Evolutionary conservation across 2,329 filamentous ascomycete genomes (phyloP), one percentile per base, ranked within the genome.

Genomic region (Fusarium keratoplasticum): DNA sequence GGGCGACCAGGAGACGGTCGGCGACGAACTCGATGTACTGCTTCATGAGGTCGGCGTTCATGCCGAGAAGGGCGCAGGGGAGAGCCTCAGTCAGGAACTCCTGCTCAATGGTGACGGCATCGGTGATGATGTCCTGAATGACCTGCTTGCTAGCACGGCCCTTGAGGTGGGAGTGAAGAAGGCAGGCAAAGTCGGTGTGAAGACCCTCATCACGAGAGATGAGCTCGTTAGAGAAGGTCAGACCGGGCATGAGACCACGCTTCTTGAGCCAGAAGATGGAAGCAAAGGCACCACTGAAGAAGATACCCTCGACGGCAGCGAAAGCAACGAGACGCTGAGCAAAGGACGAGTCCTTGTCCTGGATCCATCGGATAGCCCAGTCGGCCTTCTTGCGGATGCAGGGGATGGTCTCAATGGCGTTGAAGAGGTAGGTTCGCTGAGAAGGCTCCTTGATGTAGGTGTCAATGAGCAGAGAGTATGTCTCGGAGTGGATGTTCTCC

Each of bases 231-330:
- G 96, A 98, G 89, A 99, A 99, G 78, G 96, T 98, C 73, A 99
- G 90, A 79, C 96, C 96, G 57, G 96, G 94, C 96, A 99, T 99
- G 77, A 99, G 92, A 78, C 96, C 96, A 84, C 97, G 96, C 93
- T 99, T 99, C 94, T 98, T 99, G 82, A 99, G 89, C 96, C 96
- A 99, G 90, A 99, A 99, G 87, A 99, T 98, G 77, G 96, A 97
- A 5, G 96, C 96, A 81, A 99, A 99, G 27, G 96, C 97, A 74
- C 96, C 96, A 79, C 93, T 96, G 92, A 99, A 99, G 92, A 99
- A 99, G 87, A 99, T 99, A 82, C 96, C 96, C 88, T 99, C 96
- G 64, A 99, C 95, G 52, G 96, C 96, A 75, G 96, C 96, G 80
- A 99, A 99, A 76, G 96, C 96, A 74, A 99, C 93, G 20, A 99